Evolutionary conservation across 176 grass and related monocot genomes (phyloP).

Genomic region (Carex pumila): DNA sequence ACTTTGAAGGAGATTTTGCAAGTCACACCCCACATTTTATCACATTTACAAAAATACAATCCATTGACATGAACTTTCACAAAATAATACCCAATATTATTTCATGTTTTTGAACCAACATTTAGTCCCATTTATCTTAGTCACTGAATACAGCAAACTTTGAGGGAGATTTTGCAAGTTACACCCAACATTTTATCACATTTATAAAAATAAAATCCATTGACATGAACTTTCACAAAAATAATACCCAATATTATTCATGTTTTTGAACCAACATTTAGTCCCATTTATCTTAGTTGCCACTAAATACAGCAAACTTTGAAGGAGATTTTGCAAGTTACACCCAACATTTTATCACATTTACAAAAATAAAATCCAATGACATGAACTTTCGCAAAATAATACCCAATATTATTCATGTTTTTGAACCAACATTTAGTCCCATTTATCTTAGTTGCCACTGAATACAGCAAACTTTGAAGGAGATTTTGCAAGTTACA

Average conservation of each 20-base stretch:
- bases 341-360: neutral
- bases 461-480: too few species aligned
- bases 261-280: neutral
- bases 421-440: neutral
- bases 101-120: too few species aligned
- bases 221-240: neutral
- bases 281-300: neutral
- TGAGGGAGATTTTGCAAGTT: neutral
- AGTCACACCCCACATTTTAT: neutral
- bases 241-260: neutral
- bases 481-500: neutral
- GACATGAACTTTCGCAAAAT: neutral
- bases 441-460: neutral
- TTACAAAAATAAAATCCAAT: neutral
- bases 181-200: neutral
- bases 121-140: neutral
- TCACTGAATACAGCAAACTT: too few species aligned
- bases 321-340: neutral
- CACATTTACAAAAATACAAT: neutral
- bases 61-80: neutral
- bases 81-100: neutral
- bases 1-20: neutral
- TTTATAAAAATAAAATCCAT: neutral
- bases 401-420: neutral
- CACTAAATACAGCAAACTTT: too few species aligned